phyloP scores from a whole-genome alignment of 768 basidiomycete species.

The Daedaleopsis sinensis region DNA sequence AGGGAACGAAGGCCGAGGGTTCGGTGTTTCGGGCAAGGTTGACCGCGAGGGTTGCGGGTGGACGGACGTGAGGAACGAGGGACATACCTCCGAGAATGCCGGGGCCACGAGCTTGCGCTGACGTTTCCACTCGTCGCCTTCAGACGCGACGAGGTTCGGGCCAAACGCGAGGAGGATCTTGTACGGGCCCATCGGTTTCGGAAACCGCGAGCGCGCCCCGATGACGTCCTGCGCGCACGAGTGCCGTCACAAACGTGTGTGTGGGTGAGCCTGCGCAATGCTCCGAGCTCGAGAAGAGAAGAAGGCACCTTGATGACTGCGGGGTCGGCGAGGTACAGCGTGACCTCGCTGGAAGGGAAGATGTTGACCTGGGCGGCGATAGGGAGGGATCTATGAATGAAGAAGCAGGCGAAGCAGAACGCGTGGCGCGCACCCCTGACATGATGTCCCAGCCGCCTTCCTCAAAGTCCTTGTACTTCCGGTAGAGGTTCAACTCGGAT shows the following conservation, averaged over 20 bases:
- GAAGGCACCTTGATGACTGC: constrained; percentile 16
- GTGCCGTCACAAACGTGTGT: no score
- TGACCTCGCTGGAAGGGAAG: constrained; percentile 2
- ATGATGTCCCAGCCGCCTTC: constrained; percentile 27
- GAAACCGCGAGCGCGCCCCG: constrained; percentile 51
- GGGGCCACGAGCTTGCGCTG: constrained; percentile 65
- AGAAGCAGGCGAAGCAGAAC: background rate
- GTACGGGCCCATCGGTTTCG: constrained; percentile 57
- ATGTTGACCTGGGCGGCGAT: constrained; percentile 11
- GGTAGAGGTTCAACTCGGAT: constrained; percentile 17
- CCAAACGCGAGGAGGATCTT: constrained; percentile 52
- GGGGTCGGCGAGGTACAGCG: constrained; percentile 19
- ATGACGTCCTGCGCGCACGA: constrained; percentile 49
- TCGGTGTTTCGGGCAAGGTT: background rate
- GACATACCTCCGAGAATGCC: constrained; percentile 62
- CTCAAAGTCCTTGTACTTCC: constrained; percentile 29
- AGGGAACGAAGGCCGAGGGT: no score
- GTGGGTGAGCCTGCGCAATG: no score
- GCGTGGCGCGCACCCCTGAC: constrained; percentile 20
- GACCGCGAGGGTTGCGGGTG: background rate
- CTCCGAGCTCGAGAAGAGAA: background rate
- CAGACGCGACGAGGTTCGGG: constrained; percentile 63
- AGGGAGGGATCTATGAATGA: background rate
- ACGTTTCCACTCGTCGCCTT: constrained; percentile 67
- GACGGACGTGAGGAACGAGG: background rate